Evolutionary conservation across 495 filamentous ascomycete genomes (phyloP).

Genomic region (Pseudotulostoma volvatum): DNA sequence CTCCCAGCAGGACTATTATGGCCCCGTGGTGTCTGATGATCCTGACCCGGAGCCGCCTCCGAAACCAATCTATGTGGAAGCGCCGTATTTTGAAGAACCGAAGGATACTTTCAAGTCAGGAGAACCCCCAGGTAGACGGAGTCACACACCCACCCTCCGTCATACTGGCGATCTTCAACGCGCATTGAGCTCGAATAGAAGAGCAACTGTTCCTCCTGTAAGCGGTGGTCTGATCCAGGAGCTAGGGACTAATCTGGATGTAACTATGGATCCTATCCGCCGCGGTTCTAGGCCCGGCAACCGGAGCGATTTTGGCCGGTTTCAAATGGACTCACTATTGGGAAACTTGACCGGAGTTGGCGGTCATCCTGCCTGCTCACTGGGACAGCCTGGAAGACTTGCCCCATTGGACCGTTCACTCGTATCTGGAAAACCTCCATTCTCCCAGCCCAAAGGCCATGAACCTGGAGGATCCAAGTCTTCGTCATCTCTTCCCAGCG

Average conservation of each 20-base stretch:
- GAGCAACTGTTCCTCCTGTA: background rate
- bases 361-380: constrained; percentile 8
- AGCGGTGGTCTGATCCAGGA: constrained; percentile 2
- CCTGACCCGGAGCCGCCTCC: too few species aligned
- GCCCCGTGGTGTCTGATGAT: too few species aligned
- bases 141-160: background rate
- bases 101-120: constrained; percentile 2
- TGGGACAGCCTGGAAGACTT: too few species aligned
- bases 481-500: constrained; percentile 7
- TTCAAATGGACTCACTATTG: constrained; percentile 2
- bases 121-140: constrained; percentile 1
- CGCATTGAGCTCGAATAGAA: constrained; percentile 1
- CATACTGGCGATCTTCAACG: constrained; percentile 3
- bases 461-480: constrained; percentile 7
- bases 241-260: constrained; percentile 9
- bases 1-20: too few species aligned
- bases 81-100: too few species aligned
- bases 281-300: constrained; percentile 2
- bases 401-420: too few species aligned
- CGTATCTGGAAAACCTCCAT: background rate
- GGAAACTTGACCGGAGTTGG: constrained; percentile 13
- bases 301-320: constrained; percentile 2
- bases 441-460: constrained; percentile 4
- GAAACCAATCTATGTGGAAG: too few species aligned
- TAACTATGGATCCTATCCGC: constrained; percentile 6